Base-by-base conservation (phyloP, 2,329 filamentous ascomycete species). In the Chrysosporium queenslandicum region DNA sequence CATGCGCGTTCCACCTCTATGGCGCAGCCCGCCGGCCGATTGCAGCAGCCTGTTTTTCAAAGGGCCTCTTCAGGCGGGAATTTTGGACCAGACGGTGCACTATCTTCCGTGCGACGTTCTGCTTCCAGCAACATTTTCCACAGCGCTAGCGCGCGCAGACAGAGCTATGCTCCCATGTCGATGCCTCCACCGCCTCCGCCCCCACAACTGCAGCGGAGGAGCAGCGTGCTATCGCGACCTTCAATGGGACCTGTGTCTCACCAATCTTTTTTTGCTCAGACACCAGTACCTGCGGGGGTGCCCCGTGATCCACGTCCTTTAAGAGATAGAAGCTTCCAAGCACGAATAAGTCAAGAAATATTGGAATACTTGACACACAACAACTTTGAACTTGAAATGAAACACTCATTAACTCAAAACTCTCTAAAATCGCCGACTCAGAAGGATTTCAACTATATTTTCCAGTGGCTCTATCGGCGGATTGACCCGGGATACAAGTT, bases 341-440 rank as follows among this genome's bases (percentile, higher is more conserved):
- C 81, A 27, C 81, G 84, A 53, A 90, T 98, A 68, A 87, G 85
- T 6, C 86, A 92, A 60, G 90, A 98, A 63, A 71, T 98, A 52
- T 73, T 94, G 59, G 92, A 98, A 59, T 98, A 94, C 65, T 78
- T 98, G 64, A 83, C 87, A 0, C 83, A 90, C 53, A 85, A 96
- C 68, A 95, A 96, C 65, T 98, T 97, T 63, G 92, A 98, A 69
- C 82, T 96, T 78, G 90, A 97, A 61, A 95, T 94, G 83, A 96
- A 94, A 71, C 87, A 97, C 67, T 85, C 82, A 1, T 75, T 98
- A n/a, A 87, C 87, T 0, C 85, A 86, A 58, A 96, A 96, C 62
- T 86, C 88, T 5, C 83, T 95, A 65, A 91, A 87, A 62, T 94
- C 87, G 40, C 94, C 92, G 0, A 98, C 91, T 0, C 91, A 97